Evolutionary conservation across 2,329 filamentous ascomycete genomes (phyloP), one percentile per base, ranked within the genome.

Genomic region (Anthostomella pinea): DNA sequence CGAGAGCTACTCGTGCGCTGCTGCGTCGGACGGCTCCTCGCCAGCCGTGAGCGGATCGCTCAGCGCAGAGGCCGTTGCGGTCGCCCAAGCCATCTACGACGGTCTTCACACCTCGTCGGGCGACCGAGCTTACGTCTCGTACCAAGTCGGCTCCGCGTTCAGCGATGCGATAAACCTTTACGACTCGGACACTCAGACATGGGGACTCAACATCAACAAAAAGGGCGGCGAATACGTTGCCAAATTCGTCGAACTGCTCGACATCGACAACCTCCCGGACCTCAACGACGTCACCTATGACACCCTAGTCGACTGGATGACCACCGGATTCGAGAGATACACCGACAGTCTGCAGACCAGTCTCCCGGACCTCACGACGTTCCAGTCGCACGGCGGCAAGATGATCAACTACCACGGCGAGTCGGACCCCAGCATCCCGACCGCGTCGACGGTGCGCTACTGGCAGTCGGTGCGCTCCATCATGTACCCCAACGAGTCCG

Each of bases 331-430:
- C 63, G 50, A 68, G 30, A 62, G 62, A 24, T 80, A 74, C 55
- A 41, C 62, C 19, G 70, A 75, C 48, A 69, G 54, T 30, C 62
- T 52, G 3, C 74, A 79, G 48, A 79, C 73, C 7, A 77, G 68
- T 1, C 50, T 68, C 16, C 70, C 73, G 0, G 75, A 80, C 45
- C 61, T 79, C 1, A 71, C 68, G 1, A 45, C 60, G 7, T 77
- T 77, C 62, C 59, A 70, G 20, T 38, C 59, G 3, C 48, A 62
- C 0, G 75, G 75, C 16, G 75, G 72, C 33, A 80, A 80, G 56
- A 56, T 80, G 4, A 58, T 81, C 8, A 74, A 79, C 54, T 77
- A 68, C 60, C 75, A 80, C 56, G 75, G 75, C 34, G 74, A 79
- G 55, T 70, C 68, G 1, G 77, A 79, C 53, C 55, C 63, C 10